A percentile compares a stretch with the other conserved stretches of the same genome.
phyloP scores from a whole-genome alignment of 2,329 filamentous ascomycete genomes.

The Colletotrichum sansevieriae region DNA sequence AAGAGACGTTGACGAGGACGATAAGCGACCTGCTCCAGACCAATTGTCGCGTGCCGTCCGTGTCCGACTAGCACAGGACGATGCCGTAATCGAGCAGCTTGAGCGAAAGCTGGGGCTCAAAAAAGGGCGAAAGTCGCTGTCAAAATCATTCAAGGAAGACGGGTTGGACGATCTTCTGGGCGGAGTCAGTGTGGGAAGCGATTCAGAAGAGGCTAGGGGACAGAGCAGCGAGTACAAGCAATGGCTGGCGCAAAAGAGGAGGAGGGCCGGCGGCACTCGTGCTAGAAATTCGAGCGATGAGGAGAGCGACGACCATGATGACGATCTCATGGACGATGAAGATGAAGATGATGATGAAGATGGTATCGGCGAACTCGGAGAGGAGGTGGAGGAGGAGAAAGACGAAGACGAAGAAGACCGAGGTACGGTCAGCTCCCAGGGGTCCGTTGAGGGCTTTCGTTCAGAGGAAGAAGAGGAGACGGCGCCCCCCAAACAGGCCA shows the following conservation, averaged over 20 bases:
- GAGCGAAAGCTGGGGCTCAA: constrained; percentile 89
- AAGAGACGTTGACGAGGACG: constrained; percentile 42
- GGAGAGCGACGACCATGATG: constrained; percentile 32
- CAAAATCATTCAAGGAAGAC: constrained; percentile 82
- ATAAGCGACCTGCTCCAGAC: background rate
- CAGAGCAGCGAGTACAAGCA: constrained; percentile 68
- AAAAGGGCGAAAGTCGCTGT: constrained; percentile 79
- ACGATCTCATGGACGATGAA: constrained; percentile 31
- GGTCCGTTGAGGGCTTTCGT: constrained; percentile 57
- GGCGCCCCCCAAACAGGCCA: constrained; percentile 60
- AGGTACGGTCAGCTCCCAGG: constrained; percentile 47
- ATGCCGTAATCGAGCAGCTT: constrained; percentile 87
- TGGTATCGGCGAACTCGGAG: constrained; percentile 48
- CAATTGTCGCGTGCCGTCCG: constrained; percentile 54
- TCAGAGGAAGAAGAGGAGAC: constrained; percentile 49
- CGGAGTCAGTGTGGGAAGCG: constrained; percentile 63
- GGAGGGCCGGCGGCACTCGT: constrained; percentile 54
- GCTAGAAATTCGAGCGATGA: background rate
- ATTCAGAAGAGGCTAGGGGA: constrained; percentile 63
- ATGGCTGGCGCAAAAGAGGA: constrained; percentile 71
- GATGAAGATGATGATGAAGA: constrained; percentile 46
- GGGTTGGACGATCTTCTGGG: constrained; percentile 84
- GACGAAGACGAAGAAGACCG: constrained; percentile 47
- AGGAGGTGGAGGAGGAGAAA: constrained; percentile 45
- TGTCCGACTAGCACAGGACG: constrained; percentile 80